Evolutionary conservation across 306 rosid genomes (phyloP).

Genomic region (Acacia confusa): DNA sequence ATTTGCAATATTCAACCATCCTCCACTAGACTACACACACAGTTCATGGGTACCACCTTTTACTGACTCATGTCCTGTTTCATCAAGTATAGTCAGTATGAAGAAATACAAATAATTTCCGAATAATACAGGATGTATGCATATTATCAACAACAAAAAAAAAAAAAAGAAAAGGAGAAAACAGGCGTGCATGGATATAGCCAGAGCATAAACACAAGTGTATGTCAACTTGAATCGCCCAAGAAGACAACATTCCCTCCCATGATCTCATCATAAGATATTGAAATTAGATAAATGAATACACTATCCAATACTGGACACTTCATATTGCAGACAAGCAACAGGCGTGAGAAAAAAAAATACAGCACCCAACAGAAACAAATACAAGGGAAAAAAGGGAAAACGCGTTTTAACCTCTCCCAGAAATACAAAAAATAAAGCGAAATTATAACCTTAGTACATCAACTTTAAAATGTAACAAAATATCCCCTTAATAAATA

Average conservation of each 20-base stretch:
- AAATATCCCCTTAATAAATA: neutral
- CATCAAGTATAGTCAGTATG: neutral
- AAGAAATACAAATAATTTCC: conserved; percentile 5
- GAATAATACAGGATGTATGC: neutral
- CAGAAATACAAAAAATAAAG: neutral
- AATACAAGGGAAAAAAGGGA: neutral
- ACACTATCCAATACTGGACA: conserved; percentile 18
- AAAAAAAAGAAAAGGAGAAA: neutral
- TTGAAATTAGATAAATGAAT: conserved; percentile 19
- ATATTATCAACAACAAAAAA: neutral
- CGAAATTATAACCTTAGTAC: neutral
- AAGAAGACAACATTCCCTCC: conserved; percentile 1
- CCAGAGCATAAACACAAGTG: neutral
- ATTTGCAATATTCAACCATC: conserved; percentile 3
- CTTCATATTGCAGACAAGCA: conserved; percentile 23
- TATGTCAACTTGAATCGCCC: conserved; percentile 18
- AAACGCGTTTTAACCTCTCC: neutral
- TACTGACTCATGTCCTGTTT: neutral
- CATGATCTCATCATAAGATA: conserved; percentile 7
- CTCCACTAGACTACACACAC: neutral
- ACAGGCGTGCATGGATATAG: neutral
- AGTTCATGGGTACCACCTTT: neutral
- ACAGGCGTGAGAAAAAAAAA: conserved; percentile 5
- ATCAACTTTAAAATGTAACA: neutral
- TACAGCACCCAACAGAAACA: conserved; percentile 22